Base-by-base conservation (phyloP, 1,284 basidiomycete species). In the Trichosporon sp. region DNA sequence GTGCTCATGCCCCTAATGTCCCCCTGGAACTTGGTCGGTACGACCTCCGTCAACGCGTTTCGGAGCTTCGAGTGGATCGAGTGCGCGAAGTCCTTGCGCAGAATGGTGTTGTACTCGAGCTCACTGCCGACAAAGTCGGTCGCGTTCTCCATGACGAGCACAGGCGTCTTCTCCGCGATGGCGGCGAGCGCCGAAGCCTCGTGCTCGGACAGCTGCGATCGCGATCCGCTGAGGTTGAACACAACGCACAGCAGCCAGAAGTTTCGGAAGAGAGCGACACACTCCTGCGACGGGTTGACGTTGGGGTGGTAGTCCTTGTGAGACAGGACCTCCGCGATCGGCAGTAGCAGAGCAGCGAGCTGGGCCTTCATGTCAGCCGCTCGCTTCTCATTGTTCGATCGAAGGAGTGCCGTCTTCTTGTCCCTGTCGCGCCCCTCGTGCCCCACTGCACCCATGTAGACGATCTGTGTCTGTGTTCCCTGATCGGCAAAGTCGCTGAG, bases 81-180 rank as follows among this genome's bases (percentile, higher is more conserved):
- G 49, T 36, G 56, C 1, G 88, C 88, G 73, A 90, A 94, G 74
- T 93, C 92, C 71, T 90, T 89, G n/a, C 92, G 85, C 67, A 99
- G 86, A 31, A 95, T 89, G 8, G 92, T 89, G 77, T 94, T 95
- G 78, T 95, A 97, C 77, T 97, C 93, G 23, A 98, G 84, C 69
- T 95, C 92, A 72, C 90, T 92, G 33, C 89, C 88, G 36, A 94
- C 86, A 60, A 89, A 91, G 78, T 96, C 93, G 68, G 88, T 87
- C 1, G 90, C 86, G 65, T 87, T 87, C 75, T 95, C 93, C 31
- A 90, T 81, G 4, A 98, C 87, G 66, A 96, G 84, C 0, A 87
- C 83, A 1, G 95, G 96, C 1, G 95, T 95, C 80, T 94, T 95
- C 34, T 84, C 81, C 32, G 95, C 91, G 67, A 99, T 94, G 21